phyloP scores from a whole-genome alignment of 148 eudicot species.

The Vaccinium corymbosum region DNA sequence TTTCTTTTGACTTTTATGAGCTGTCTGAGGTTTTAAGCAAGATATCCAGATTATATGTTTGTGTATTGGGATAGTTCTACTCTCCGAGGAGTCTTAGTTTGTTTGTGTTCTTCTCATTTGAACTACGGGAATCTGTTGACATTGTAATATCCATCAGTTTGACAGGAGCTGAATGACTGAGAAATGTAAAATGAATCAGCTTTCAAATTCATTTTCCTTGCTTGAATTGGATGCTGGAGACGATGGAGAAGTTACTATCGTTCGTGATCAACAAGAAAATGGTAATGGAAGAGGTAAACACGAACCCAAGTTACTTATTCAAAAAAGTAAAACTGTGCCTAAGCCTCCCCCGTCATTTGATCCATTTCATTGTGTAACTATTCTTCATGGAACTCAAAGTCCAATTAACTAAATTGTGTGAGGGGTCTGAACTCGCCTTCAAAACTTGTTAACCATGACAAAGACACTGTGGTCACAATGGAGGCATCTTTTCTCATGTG shows the following conservation, averaged over 20 bases:
- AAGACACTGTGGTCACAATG: neutral
- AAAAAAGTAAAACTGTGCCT: neutral
- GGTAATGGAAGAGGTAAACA: conserved; percentile 18
- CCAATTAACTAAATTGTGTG: neutral
- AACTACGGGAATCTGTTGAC: neutral
- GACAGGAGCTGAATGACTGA: conserved; percentile 22
- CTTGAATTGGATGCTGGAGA: conserved; percentile 34
- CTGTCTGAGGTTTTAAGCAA: neutral
- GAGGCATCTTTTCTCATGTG: neutral
- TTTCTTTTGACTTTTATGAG: neutral
- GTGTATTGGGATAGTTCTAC: neutral
- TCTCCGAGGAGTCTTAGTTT: neutral
- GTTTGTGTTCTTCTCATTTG: neutral
- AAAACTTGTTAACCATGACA: neutral
- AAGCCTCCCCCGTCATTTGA: neutral
- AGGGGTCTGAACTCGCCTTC: neutral
- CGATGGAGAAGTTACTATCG: conserved; percentile 16
- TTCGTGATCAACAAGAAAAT: conserved; percentile 14
- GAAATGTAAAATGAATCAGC: conserved; percentile 26
- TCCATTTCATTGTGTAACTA: neutral
- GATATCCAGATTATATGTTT: neutral
- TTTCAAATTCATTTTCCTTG: conserved; percentile 34
- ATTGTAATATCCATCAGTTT: neutral
- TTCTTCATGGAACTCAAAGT: neutral
- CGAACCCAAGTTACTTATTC: neutral